Percentiles rank a stretch among this genome's conserved stretches.
Conservation (phyloP, 208 protist genomes). For the Trichomonas gallinae region DNA sequence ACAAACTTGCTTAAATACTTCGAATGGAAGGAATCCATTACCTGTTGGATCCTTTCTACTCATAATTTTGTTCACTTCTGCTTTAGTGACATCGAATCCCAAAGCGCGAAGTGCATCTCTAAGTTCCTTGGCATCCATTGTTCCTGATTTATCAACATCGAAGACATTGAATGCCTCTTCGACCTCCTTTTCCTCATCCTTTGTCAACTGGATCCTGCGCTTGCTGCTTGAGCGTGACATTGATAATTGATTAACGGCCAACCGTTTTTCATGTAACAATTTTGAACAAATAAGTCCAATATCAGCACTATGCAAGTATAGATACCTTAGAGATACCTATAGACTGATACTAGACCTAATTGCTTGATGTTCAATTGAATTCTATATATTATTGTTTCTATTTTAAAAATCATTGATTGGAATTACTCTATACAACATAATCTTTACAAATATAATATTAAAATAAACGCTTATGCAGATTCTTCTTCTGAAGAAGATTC, state of each 20-base stretch:
- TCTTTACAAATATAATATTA: neutral
- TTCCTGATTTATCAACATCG: neutral
- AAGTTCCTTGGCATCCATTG: neutral
- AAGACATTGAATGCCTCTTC: slow-evolving; percentile 1
- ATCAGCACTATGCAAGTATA: too few species aligned
- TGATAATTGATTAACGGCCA: neutral
- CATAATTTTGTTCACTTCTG: neutral
- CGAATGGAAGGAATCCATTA: neutral
- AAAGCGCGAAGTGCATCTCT: neutral
- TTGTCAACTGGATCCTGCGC: neutral
- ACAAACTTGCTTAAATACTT: neutral
- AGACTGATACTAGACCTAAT: too few species aligned
- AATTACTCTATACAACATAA: neutral
- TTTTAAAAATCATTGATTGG: neutral
- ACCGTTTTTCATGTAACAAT: neutral
- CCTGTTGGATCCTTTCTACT: neutral
- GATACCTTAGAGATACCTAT: too few species aligned
- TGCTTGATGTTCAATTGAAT: too few species aligned
- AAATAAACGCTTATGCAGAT: neutral
- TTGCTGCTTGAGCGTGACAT: neutral
- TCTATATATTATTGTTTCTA: too few species aligned
- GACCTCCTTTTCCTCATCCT: neutral
- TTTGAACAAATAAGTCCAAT: too few species aligned
- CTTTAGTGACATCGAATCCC: neutral
- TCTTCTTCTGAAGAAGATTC: neutral